Conservation (phyloP, 768 basidiomycete genomes). For the Leccinellum rugosiceps region DNA sequence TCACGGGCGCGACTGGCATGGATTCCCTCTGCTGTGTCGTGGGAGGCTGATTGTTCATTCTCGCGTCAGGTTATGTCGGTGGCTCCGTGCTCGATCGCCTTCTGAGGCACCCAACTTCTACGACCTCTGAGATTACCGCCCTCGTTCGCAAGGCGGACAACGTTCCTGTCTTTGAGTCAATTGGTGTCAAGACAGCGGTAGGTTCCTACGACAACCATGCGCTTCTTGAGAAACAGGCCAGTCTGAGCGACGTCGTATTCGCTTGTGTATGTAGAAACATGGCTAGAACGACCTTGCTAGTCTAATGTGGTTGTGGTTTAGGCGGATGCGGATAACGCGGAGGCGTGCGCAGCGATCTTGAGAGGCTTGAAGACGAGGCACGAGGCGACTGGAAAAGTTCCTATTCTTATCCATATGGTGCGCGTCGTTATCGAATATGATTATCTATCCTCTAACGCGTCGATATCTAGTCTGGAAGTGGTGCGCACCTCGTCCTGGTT, state of each 20-base stretch:
- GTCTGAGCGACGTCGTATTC: conserved; percentile 44
- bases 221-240: conserved; percentile 42
- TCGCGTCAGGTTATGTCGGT: conserved; percentile 30
- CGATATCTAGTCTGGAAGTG: conserved; percentile 45
- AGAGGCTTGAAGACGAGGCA: conserved; percentile 49
- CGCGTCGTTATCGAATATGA: conserved; percentile 16
- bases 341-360: conserved; percentile 45
- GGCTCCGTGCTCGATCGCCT: conserved; percentile 33
- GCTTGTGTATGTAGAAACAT: conserved; percentile 30
- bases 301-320: conserved; percentile 10
- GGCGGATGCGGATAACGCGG: conserved; percentile 48
- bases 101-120: conserved; percentile 23
- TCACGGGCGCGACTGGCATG: conserved; percentile 23
- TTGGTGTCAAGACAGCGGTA: conserved; percentile 28
- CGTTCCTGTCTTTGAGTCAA: conserved; percentile 11
- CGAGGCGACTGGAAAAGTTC: conserved; percentile 38
- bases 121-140: conserved; percentile 23
- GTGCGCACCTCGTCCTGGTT: conserved; percentile 21
- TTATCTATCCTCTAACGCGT: not conserved
- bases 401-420: conserved; percentile 63
- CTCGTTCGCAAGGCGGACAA: conserved; percentile 33
- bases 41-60: not conserved
- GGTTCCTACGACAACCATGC: conserved; percentile 46
- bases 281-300: not conserved
- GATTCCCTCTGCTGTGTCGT: not conserved